phyloP scores from a whole-genome alignment of 2,329 filamentous ascomycete genomes.

The Paraconiothyrium brasiliense region DNA sequence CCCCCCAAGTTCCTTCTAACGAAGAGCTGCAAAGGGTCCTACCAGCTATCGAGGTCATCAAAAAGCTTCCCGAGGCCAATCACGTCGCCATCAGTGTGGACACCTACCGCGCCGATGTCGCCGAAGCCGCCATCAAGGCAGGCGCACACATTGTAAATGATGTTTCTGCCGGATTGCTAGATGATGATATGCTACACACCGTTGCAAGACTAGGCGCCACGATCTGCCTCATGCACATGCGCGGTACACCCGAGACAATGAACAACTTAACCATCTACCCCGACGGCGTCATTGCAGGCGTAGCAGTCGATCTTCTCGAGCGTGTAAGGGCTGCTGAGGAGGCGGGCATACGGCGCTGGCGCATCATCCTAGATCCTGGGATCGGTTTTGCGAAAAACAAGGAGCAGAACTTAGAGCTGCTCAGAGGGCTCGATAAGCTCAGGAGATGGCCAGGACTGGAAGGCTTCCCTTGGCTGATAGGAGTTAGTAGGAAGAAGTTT shows the following conservation, averaged over 20 bases:
- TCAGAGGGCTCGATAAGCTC: slow-evolving; percentile 73
- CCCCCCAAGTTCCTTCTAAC: slow-evolving; percentile 71
- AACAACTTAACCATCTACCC: slow-evolving; percentile 70
- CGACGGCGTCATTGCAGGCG: slow-evolving; percentile 69
- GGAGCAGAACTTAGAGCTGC: slow-evolving; percentile 81
- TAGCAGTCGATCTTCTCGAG: slow-evolving; percentile 73
- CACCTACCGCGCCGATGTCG: slow-evolving; percentile 88
- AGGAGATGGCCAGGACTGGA: slow-evolving; percentile 60
- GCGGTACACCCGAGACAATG: slow-evolving; percentile 87
- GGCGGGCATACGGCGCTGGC: slow-evolving; percentile 89
- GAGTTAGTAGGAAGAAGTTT: slow-evolving; percentile 88
- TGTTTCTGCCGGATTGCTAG: slow-evolving; percentile 82
- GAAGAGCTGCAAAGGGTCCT: slow-evolving; percentile 83
- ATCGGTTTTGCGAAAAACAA: slow-evolving; percentile 91
- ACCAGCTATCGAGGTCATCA: slow-evolving; percentile 79
- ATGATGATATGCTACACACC: slow-evolving; percentile 81
- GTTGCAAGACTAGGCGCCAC: slow-evolving; percentile 81
- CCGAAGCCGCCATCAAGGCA: slow-evolving; percentile 75
- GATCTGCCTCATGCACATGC: slow-evolving; percentile 92
- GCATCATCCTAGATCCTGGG: slow-evolving; percentile 92
- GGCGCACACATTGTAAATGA: slow-evolving; percentile 97
- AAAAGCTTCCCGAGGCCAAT: slow-evolving; percentile 68
- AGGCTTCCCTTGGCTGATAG: slow-evolving; percentile 86
- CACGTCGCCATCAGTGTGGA: slow-evolving; percentile 85
- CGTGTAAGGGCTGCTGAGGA: slow-evolving; percentile 79